Conservation (phyloP, 2,329 filamentous ascomycete genomes). For the Colletotrichum magnum region DNA sequence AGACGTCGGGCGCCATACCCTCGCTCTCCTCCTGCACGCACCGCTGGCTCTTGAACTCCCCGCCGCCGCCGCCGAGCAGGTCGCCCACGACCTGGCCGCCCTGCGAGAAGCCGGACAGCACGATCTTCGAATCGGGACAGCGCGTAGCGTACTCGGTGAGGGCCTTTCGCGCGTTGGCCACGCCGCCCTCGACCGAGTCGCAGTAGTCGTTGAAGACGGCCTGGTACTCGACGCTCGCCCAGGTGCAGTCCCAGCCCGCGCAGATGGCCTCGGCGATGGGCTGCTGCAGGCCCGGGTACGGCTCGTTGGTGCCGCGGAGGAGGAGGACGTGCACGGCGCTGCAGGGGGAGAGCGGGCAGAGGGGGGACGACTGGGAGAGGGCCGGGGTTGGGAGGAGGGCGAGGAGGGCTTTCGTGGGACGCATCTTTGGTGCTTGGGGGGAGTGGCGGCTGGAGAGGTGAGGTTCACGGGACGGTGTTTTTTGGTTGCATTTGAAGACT, state of each 20-base stretch:
- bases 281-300: conserved; percentile 23
- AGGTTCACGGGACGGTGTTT: not conserved
- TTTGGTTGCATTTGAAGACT: not conserved
- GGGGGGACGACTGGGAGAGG: conserved; percentile 5
- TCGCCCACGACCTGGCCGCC: conserved; percentile 56
- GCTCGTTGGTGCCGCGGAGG: conserved; percentile 22
- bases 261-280: conserved; percentile 32
- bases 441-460: accelerated
- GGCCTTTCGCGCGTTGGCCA: conserved; percentile 50
- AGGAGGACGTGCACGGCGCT: conserved; percentile 24
- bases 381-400: not conserved
- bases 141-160: conserved; percentile 55
- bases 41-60: conserved; percentile 47
- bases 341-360: conserved; percentile 16
- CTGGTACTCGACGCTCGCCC: conserved; percentile 16
- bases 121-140: conserved; percentile 55
- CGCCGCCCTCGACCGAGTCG: conserved; percentile 47
- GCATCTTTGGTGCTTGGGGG: not conserved
- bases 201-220: conserved; percentile 29
- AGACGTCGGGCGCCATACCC: conserved; percentile 44
- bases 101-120: conserved; percentile 57
- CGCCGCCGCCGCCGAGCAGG: conserved; percentile 52
- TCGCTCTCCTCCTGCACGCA: conserved; percentile 46
- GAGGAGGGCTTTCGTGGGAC: not conserved
- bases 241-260: conserved; percentile 23